Base-by-base conservation (phyloP, 257 asterid genomes). In the Verbena officinalis region DNA sequence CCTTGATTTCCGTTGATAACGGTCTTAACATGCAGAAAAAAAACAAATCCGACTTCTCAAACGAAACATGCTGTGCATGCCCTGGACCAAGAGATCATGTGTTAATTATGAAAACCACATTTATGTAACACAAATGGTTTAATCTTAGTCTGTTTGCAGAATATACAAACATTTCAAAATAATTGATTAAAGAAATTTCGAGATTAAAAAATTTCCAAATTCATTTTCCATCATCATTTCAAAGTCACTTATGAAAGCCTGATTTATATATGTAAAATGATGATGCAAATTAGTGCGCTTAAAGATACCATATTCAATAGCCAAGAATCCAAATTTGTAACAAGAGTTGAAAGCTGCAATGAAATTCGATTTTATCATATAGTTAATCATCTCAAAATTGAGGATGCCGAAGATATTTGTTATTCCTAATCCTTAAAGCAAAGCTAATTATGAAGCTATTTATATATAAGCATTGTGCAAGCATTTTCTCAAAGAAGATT, bases 1-100 rank as follows among this genome's bases (percentile, higher is more conserved):
- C 79, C 69, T 46, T 53, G 43, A 90, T 90, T 57, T 78, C 73
- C 52, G 88, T 49, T 8, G 96, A 82, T 20, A 81, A 64, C 7
- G 97, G 76, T 56, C 79, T 74, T 75, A 90, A 77, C 83, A 90
- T 81, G 73, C 97, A 88, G 14, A 86, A 72, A 71, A 90, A 90
- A 55, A 90, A 84, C 75, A 88, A 64, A 79, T 88, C 96, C 0
- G 96, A 90, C 79, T 90, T 90, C 63, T 81, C 91, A 45, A 86
- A 88, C 20, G 88, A 84, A 48, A 88, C 91, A 24, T 84, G 75
- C 55, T 84, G 90, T 20, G 88, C 96, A 55, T 90, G 97, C 88
- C n/a, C 97, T 89, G 80, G 21, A 75, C 22, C 2, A 38, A 45
- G 8, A 57, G 5, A 50, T 27, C 33, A 27, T 13, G 7, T 4